phyloP scores from a whole-genome alignment of 306 rosid species.

The Alnus rubra region DNA sequence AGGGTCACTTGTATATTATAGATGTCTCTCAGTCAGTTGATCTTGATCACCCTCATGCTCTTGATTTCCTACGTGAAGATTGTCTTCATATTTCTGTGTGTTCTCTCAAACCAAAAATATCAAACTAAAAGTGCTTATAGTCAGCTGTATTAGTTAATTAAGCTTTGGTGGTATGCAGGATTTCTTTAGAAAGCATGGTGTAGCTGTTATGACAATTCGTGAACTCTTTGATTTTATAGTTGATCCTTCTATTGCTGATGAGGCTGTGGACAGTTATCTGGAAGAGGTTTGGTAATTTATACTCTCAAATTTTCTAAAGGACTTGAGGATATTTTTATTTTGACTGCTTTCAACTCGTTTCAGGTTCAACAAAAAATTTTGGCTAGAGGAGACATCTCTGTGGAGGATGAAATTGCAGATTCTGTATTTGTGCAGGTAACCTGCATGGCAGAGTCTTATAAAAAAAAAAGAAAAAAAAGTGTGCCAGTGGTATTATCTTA shows the following conservation, averaged over 20 bases:
- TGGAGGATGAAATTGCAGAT: conserved; percentile 87
- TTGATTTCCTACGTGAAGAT: conserved; percentile 81
- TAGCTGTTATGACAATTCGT: conserved; percentile 84
- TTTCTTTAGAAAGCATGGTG: conserved; percentile 80
- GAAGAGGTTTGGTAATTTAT: conserved; percentile 57
- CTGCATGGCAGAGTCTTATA: neutral
- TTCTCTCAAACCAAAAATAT: neutral
- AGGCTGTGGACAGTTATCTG: conserved; percentile 70
- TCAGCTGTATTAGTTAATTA: conserved; percentile 12
- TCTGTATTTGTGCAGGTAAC: conserved; percentile 71
- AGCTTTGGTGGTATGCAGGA: conserved; percentile 51
- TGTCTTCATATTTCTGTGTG: conserved; percentile 78
- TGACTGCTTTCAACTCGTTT: conserved; percentile 12
- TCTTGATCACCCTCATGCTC: conserved; percentile 86
- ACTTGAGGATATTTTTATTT: conserved; percentile 13
- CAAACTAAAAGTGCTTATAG: neutral
- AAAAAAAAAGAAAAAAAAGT: too few relatives aligned
- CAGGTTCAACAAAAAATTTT: conserved; percentile 64
- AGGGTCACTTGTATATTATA: conserved; percentile 88
- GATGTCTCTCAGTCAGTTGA: conserved; percentile 97
- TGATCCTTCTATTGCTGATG: conserved; percentile 78
- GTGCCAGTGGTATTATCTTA: neutral
- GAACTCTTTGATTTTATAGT: conserved; percentile 90
- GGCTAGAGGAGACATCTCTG: conserved; percentile 63
- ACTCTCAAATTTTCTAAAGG: conserved; percentile 13